Evolutionary conservation across 2,329 filamentous ascomycete species (phyloP), one percentile per base, ranked within the genome.

Genomic region (Cadophora malorum): DNA sequence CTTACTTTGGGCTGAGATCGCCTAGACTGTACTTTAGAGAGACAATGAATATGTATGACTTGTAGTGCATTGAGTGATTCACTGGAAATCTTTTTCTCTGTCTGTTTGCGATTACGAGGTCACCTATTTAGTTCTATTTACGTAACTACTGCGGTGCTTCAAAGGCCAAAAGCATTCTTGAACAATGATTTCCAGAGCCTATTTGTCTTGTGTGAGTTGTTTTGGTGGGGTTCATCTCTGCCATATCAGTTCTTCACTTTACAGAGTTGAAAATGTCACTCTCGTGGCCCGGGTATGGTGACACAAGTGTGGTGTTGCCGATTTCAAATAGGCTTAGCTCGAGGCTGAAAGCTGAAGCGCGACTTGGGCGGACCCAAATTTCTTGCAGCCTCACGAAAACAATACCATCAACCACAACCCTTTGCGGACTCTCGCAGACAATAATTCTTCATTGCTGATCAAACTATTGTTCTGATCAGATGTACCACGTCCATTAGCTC

Each of bases 11-110:
- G 41, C 59, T 50, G 45, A 56, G 28, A 41, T 59, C 64, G 73
- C 64, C 69, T 76, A 76, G 75, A 76, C 71, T 77, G 74, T 77
- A 77, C 64, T 76, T 62, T 78, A 77, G 75, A 76, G 68, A 67
- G 66, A 63, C 52, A 70, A 68, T 66, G 56, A 69, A 69, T 33
- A 68, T 71, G 65, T 69, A 60, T 68, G 67, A 64, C 21, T 35
- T 58, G 58, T 70, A 61, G 60, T 25, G 35, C 47, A 7, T 55
- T 49, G n/a, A 45, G 10, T 45, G 19, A 19, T 45, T 16, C 16
- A 45, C 41, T 45, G 41, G 14, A 45, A 14, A 3, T 19, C 6
- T 45, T 14, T 9, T 7, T 41, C 14, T 41, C 12, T 3, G 14
- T 41, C 14, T 14, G 38, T 9, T 5, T 35, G 9, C 33, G 33